phyloP scores from a whole-genome alignment of 331 rosid genomes.

The Quercus phellos region DNA sequence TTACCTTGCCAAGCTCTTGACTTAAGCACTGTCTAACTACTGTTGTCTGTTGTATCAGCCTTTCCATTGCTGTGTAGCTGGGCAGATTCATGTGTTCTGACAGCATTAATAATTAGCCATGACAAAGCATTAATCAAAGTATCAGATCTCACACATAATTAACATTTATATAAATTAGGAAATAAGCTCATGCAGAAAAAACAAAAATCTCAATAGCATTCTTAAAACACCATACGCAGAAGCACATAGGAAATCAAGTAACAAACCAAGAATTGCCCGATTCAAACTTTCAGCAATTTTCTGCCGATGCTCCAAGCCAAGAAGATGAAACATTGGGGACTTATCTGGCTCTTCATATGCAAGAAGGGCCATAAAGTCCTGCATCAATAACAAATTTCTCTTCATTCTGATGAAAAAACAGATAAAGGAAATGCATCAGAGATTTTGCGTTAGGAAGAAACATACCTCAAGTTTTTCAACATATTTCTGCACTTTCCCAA shows the following conservation, averaged over 20 bases:
- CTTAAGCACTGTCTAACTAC: conserved; percentile 69
- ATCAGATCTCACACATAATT: background rate
- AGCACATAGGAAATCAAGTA: conserved; percentile 17
- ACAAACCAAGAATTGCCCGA: conserved; percentile 85
- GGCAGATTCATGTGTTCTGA: conserved; percentile 79
- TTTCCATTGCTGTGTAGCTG: conserved; percentile 81
- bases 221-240: conserved; percentile 4
- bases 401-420: background rate
- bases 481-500: conserved; percentile 65
- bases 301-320: conserved; percentile 69
- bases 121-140: conserved; percentile 13
- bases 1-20: conserved; percentile 74
- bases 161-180: conserved; percentile 3
- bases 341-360: conserved; percentile 88
- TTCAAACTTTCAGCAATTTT: conserved; percentile 79
- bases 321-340: conserved; percentile 86
- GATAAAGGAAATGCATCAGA: background rate
- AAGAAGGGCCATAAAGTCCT: conserved; percentile 87
- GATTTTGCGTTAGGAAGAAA: background rate
- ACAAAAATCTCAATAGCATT: background rate
- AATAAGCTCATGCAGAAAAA: background rate
- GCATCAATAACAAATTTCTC: conserved; percentile 11
- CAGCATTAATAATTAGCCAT: conserved; percentile 33
- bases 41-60: conserved; percentile 83
- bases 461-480: conserved; percentile 69